These are phyloP conservation scores for Endoconidiophora laricicola DNA, from an alignment of 2,329 filamentous ascomycete genomes.

Conservation along the genomic window DNA sequence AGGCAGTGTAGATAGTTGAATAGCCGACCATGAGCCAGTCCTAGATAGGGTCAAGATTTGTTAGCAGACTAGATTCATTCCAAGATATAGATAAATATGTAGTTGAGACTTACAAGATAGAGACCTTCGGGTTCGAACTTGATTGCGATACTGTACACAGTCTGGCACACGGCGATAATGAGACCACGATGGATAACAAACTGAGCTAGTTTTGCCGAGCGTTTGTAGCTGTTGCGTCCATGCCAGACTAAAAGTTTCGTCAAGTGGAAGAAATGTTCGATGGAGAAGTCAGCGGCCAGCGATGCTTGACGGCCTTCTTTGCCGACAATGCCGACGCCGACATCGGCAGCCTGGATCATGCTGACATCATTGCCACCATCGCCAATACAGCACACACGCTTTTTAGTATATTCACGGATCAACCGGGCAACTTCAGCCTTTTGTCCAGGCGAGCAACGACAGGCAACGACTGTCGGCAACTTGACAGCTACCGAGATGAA, in stretches of 20 bases:
- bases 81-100: neutral
- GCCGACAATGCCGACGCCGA: constrained; percentile 93
- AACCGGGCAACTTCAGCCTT: constrained; percentile 87
- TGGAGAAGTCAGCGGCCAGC: constrained; percentile 89
- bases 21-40: constrained; percentile 97
- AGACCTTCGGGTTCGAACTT: constrained; percentile 86
- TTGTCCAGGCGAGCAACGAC: constrained; percentile 89
- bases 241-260: constrained; percentile 99
- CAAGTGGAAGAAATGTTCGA: constrained; percentile 85
- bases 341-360: constrained; percentile 97
- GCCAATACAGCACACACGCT: constrained; percentile 92
- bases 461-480: constrained; percentile 84
- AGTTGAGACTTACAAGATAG: constrained; percentile 44
- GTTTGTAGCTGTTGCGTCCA: constrained; percentile 91
- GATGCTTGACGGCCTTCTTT: constrained; percentile 94
- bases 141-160: constrained; percentile 88
- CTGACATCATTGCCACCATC: constrained; percentile 97
- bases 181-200: constrained; percentile 96
- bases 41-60: constrained; percentile 19
- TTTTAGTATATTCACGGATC: constrained; percentile 82
- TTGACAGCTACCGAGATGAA: constrained; percentile 82
- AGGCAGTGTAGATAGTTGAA: constrained; percentile 87
- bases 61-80: neutral
- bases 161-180: constrained; percentile 91
- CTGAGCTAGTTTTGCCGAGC: constrained; percentile 85